Conservation (phyloP, 163 green algal species). For the Scenedesmus sp. region DNA sequence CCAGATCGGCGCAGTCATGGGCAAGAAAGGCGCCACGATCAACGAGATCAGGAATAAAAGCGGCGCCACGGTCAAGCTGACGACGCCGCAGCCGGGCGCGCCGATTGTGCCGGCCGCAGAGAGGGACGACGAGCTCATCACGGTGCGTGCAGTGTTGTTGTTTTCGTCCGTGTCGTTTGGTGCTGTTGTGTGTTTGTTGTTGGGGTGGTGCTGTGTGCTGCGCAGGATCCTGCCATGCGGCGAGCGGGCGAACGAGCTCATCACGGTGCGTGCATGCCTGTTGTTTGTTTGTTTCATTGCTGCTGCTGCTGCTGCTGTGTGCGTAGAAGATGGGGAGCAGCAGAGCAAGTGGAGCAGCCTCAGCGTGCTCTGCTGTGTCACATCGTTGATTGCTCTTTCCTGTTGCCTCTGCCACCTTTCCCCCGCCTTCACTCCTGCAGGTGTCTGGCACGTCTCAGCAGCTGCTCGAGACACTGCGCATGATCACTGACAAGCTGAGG, state of each 20-base stretch:
- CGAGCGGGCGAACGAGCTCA: no score
- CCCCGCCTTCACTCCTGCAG: not conserved
- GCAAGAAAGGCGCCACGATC: slow-evolving; percentile 36
- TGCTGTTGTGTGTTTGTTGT: no score
- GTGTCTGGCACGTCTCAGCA: slow-evolving; percentile 27
- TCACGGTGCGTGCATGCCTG: no score
- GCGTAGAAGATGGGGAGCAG: no score
- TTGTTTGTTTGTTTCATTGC: no score
- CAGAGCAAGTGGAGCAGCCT: no score
- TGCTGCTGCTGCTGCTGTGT: no score
- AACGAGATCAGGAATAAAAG: slow-evolving; percentile 48
- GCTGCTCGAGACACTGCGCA: not conserved
- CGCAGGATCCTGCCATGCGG: not conserved
- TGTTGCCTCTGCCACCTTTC: no score
- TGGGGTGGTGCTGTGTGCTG: not conserved
- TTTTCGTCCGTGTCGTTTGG: not conserved
- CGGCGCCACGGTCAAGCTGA: slow-evolving; percentile 45
- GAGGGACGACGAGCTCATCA: slow-evolving; percentile 49
- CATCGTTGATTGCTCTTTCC: no score
- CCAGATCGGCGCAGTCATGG: slow-evolving; percentile 49
- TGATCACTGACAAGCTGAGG: not conserved
- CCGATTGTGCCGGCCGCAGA: slow-evolving; percentile 27
- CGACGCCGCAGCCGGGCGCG: not conserved
- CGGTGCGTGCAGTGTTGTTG: not conserved
- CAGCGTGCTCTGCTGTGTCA: no score